A percentile compares a stretch with the other conserved stretches of the same genome.
phyloP scores from a whole-genome alignment of 1,139 yeast species.

The Saccharomycopsis phalli region DNA sequence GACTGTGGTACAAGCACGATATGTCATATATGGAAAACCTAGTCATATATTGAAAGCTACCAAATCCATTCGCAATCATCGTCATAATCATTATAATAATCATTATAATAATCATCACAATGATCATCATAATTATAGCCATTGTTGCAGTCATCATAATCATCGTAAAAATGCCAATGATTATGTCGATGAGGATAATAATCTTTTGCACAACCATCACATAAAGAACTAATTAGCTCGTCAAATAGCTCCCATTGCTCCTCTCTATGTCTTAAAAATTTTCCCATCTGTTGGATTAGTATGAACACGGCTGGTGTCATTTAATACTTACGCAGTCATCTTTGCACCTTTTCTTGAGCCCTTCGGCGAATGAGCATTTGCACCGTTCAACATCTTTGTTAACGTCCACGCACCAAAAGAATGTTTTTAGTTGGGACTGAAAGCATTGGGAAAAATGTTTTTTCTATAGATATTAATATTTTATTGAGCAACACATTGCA shows the following conservation, averaged over 20 bases:
- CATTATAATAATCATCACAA: not conserved
- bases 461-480: not conserved
- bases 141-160: not conserved
- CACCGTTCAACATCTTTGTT: not conserved
- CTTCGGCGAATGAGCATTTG: not conserved
- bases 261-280: not conserved
- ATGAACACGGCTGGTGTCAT: too few species aligned
- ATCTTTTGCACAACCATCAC: too few species aligned
- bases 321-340: not conserved
- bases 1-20: too few species aligned
- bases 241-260: not conserved
- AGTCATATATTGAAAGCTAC: too few species aligned
- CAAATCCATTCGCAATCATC: not conserved
- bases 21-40: too few species aligned
- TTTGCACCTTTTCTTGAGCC: not conserved
- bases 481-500: too few species aligned
- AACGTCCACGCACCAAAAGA: slow-evolving; percentile 1
- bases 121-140: not conserved
- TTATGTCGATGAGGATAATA: too few species aligned
- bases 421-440: not conserved
- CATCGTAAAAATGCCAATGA: too few species aligned
- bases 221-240: too few species aligned
- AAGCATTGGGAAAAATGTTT: not conserved
- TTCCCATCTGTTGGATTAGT: too few species aligned
- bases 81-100: not conserved